Evolutionary conservation across 1,139 yeast species (phyloP), one percentile per base, ranked within the genome.

Genomic region (Debaryomyces coudertii): DNA sequence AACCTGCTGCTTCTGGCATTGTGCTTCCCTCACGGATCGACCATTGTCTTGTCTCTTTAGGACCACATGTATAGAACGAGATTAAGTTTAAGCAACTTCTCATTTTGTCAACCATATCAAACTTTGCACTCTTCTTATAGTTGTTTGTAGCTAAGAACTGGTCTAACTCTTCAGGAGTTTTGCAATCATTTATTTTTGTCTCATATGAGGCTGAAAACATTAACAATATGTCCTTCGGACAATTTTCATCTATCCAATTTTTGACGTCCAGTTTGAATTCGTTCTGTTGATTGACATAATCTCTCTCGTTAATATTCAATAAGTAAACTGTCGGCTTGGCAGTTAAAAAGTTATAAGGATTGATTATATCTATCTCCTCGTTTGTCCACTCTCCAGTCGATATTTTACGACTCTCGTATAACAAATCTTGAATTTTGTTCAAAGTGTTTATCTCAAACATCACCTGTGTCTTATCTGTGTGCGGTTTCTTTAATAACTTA

Each of bases 1-100:
- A 86, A 20, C 96, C 96, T 0, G 98, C 98, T 1, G 97, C 97
- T 52, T 89, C 89, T 12, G 95, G 95, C 7, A 96, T 96, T 42
- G 82, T 77, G 29, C 89, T 83, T 27, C 92, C 89, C 54, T 77
- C 71, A 53, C 95, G 76, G 42, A 92, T 76, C 9, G 95, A 87
- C 98, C 99, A 92, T 65, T 93, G 96, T 53, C 96, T 77, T 4
- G 90, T 92, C 68, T 93, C 98, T 42, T 82, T 78, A 9, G 90
- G 85, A 9, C 98, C 98, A 66, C 95, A 87, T 1, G 99, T 92
- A 71, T 87, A 92, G 69, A 85, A 93, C 39, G 96, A 87, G 39
- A 92, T 86, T 53, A 92, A 76, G 46, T 82, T 77, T 39, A 92
- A 71, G 2, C 85, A 80, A 23, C 71, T 63, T 55, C 95, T 79